phyloP scores from a whole-genome alignment of 2,329 filamentous ascomycete genomes.

The Fusarium newnesense region DNA sequence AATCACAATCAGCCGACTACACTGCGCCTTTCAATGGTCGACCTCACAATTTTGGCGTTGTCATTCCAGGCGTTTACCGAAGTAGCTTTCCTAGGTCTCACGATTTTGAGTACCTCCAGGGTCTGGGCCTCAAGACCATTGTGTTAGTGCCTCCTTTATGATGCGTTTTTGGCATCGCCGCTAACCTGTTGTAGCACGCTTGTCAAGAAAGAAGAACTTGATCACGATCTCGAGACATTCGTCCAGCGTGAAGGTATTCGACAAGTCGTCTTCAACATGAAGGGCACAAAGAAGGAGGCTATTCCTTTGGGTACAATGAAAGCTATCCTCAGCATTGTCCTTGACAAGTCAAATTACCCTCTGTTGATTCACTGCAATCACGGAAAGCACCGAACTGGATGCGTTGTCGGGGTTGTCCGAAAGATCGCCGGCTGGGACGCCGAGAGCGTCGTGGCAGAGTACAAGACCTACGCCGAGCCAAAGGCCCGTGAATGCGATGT shows the following conservation, averaged over 20 bases:
- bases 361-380: slow-evolving; percentile 93
- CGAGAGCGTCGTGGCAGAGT: slow-evolving; percentile 75
- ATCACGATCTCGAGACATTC: slow-evolving; percentile 67
- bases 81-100: slow-evolving; percentile 80
- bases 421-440: slow-evolving; percentile 76
- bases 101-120: slow-evolving; percentile 76
- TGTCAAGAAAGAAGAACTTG: slow-evolving; percentile 69
- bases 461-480: slow-evolving; percentile 70
- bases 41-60: slow-evolving; percentile 80
- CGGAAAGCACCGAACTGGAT: slow-evolving; percentile 92
- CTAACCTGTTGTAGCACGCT: slow-evolving; percentile 61
- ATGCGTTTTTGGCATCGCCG: not conserved
- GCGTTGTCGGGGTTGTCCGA: slow-evolving; percentile 83
- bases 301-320: slow-evolving; percentile 76
- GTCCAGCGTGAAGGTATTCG: slow-evolving; percentile 73
- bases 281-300: slow-evolving; percentile 85
- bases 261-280: slow-evolving; percentile 80
- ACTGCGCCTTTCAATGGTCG: slow-evolving; percentile 45
- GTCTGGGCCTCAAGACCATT: slow-evolving; percentile 79
- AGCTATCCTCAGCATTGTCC: slow-evolving; percentile 75
- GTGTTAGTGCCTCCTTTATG: slow-evolving; percentile 64
- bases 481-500: slow-evolving; percentile 71
- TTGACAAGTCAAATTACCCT: slow-evolving; percentile 80
- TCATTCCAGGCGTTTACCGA: slow-evolving; percentile 80
- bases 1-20: slow-evolving; percentile 27